Conservation (phyloP, 2,329 filamentous ascomycete genomes). For the Ascochyta pisi region DNA sequence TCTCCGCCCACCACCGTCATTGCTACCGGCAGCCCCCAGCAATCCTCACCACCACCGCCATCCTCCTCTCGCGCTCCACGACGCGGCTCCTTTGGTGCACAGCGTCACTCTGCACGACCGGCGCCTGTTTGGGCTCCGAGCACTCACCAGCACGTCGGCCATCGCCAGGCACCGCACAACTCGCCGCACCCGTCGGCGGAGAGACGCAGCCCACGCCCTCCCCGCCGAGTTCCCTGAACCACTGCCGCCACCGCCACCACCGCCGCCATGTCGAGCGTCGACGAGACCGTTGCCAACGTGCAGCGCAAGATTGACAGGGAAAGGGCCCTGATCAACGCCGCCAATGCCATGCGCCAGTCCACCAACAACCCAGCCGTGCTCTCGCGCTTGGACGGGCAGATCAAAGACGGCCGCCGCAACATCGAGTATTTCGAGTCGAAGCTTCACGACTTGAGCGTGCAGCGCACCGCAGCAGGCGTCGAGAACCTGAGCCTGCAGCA, state of each 20-base stretch:
- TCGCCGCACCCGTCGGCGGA: slow-evolving; percentile 36
- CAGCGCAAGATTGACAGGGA: slow-evolving; percentile 98
- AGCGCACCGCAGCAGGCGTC: slow-evolving; percentile 72
- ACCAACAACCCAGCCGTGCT: slow-evolving; percentile 92
- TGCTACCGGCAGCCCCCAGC: slow-evolving; percentile 23
- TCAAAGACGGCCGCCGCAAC: slow-evolving; percentile 90
- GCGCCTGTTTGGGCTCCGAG: slow-evolving; percentile 37
- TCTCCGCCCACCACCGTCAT: slow-evolving; percentile 26
- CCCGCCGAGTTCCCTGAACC: slow-evolving; percentile 25
- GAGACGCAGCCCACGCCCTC: slow-evolving; percentile 31
- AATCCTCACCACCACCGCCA: slow-evolving; percentile 1
- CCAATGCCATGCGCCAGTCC: slow-evolving; percentile 92
- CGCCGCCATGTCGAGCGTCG: slow-evolving; percentile 63
- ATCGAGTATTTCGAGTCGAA: slow-evolving; percentile 95
- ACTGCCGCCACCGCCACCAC: slow-evolving; percentile 47
- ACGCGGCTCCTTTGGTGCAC: slow-evolving; percentile 17
- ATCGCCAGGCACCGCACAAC: slow-evolving; percentile 36
- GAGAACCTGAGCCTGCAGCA: slow-evolving; percentile 68
- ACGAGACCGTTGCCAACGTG: slow-evolving; percentile 77
- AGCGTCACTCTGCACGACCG: slow-evolving; percentile 21
- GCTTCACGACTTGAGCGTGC: slow-evolving; percentile 85
- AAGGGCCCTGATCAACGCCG: slow-evolving; percentile 91
- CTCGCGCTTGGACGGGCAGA: slow-evolving; percentile 89
- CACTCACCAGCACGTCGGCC: slow-evolving; percentile 27
- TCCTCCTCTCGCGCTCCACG: slow-evolving; percentile 7